Evolutionary conservation across 805 yeast genomes (phyloP).

Genomic region (Starmerella apicola): DNA sequence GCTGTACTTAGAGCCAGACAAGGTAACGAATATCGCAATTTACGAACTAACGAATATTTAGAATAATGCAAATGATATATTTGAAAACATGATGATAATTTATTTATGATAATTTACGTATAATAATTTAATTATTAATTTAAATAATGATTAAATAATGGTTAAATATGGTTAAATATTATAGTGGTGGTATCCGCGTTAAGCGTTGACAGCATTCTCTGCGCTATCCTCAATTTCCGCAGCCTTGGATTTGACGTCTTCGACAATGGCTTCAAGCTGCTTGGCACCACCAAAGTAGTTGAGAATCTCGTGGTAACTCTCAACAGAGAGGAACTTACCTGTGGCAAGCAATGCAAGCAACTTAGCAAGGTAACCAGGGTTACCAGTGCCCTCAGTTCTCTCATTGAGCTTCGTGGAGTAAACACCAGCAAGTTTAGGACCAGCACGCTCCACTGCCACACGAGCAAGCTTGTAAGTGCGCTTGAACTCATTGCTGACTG

Average conservation of each 20-base stretch:
- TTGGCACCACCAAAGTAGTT: constrained; percentile 11
- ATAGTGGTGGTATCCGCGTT: no score
- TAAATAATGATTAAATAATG: no score
- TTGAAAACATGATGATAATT: no score
- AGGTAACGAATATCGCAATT: no score
- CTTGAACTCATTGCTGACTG: constrained; percentile 6
- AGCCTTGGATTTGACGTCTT: constrained; percentile 9
- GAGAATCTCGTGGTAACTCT: constrained; percentile 10
- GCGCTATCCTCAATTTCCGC: neutral
- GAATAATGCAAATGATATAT: no score
- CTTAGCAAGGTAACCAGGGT: constrained; percentile 11
- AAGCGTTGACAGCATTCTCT: constrained; percentile 3
- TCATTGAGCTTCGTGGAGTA: constrained; percentile 15
- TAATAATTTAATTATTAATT: no score
- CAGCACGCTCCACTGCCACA: constrained; percentile 17
- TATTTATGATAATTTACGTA: no score
- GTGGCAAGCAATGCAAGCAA: constrained; percentile 15
- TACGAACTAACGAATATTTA: no score
- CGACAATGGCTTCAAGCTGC: constrained; percentile 13
- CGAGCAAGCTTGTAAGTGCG: constrained; percentile 14
- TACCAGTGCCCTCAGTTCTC: constrained; percentile 6
- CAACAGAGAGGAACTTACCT: constrained; percentile 11
- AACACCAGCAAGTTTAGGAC: constrained; percentile 13
- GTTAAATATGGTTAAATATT: no score
- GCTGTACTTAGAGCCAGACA: no score